phyloP scores from a whole-genome alignment of 495 filamentous ascomycete genomes.

The Penicillium manginii region DNA sequence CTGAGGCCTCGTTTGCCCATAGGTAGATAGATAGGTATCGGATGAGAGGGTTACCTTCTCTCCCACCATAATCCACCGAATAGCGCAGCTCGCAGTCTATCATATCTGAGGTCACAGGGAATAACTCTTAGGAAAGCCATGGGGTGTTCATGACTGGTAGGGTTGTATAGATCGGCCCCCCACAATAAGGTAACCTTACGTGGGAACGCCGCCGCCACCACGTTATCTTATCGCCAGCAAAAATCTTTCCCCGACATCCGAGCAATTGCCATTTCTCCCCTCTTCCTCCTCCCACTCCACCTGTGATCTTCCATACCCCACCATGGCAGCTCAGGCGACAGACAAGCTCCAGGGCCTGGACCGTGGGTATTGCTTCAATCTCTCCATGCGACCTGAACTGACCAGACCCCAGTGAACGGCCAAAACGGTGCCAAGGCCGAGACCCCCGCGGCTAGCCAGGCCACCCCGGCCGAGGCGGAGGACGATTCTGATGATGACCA shows the following conservation, averaged over 20 bases:
- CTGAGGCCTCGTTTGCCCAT: too few relatives aligned
- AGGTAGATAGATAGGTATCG: too few relatives aligned
- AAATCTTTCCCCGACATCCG: slow-evolving; percentile 34
- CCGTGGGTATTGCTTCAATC: slow-evolving; percentile 34
- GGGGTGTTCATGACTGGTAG: too few relatives aligned
- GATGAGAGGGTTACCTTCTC: too few relatives aligned
- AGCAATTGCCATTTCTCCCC: slow-evolving; percentile 19
- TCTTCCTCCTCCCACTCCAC: slow-evolving; percentile 22
- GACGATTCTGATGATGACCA: slow-evolving; percentile 71
- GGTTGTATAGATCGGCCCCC: too few relatives aligned
- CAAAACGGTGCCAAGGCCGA: slow-evolving; percentile 51
- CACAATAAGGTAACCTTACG: too few relatives aligned
- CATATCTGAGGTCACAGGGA: too few relatives aligned
- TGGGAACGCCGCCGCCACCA: too few relatives aligned
- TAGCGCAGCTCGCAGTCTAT: too few relatives aligned
- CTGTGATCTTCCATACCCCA: slow-evolving; percentile 23
- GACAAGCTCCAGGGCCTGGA: slow-evolving; percentile 57
- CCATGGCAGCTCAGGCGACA: slow-evolving; percentile 58
- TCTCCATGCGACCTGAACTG: slow-evolving; percentile 13
- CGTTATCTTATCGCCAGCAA: slow-evolving; percentile 34
- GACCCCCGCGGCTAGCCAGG: slow-evolving; percentile 42
- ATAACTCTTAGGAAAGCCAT: too few relatives aligned
- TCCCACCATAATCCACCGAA: too few relatives aligned
- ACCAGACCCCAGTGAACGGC: slow-evolving; percentile 46
- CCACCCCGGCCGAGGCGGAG: slow-evolving; percentile 51